Evolutionary conservation across 805 yeast species (phyloP), one percentile per base, ranked within the genome.

Genomic region (Candida cerambycidarum): DNA sequence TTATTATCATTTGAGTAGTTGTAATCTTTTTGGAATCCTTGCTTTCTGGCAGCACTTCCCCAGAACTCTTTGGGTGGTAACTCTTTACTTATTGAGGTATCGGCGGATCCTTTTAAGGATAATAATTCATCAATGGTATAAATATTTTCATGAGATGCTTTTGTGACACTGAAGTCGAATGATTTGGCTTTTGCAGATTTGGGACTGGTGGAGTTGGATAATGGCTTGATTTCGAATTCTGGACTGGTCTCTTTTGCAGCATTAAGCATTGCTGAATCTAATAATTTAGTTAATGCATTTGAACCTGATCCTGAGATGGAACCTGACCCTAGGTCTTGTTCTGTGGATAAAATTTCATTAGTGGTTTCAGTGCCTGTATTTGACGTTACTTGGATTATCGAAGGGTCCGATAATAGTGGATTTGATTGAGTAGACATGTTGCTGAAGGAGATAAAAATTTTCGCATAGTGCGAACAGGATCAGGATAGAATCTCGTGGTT

Each of bases 191-290:
- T 65, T 74, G 3, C 83, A 83, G 47, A 78, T 56, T 44, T 56
- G 53, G 44, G 64, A 61, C 38, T 58, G 54, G 12, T 56, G 46
- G 11, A 77, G 73, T 17, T 69, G 62, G 42, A 14, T 2, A 43
- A 25, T 6, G 25, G 5, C 18, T 45, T 42, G 34, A 24, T 21
- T 14, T 54, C 65, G 12, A 57, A 32, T 21, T 67, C 73, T 6
- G 74, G 75, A 4, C 71, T 63, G 14, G 64, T 50, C 42, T 71
- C 76, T 38, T 63, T 67, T 28, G 76, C 76, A 11, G 77, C 76
- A 27, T 71, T 67, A 21, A 74, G 73, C 51, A 71, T 68, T 13
- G 77, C 77, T 6, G 72, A 65, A 48, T 71, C 76, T 36, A 71
- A 59, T 32, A 71, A 56, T 47, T 63, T 63, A 15, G 75, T 65